phyloP scores from a whole-genome alignment of 139 green algal species.

The Chlorella sp. region DNA sequence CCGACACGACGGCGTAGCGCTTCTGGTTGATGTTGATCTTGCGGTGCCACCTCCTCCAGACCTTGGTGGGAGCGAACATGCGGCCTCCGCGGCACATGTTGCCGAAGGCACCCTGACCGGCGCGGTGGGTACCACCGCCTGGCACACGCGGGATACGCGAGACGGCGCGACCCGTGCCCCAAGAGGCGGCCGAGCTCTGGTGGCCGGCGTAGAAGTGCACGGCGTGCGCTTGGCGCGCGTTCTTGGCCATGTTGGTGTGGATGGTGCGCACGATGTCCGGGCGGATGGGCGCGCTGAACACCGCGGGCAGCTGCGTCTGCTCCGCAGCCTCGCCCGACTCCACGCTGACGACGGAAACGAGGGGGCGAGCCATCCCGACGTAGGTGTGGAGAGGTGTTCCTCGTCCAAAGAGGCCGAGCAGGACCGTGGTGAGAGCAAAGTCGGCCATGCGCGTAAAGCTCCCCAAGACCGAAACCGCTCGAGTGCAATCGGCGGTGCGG shows the following conservation, averaged over 20 bases:
- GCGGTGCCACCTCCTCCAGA: conserved; percentile 95
- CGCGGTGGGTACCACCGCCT: conserved; percentile 79
- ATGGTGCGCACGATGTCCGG: conserved; percentile 87
- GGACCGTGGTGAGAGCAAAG: too few relatives aligned
- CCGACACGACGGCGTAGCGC: conserved; percentile 91
- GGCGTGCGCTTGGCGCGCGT: conserved; percentile 95
- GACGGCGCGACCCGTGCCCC: conserved; percentile 97
- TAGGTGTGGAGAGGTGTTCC: too few relatives aligned
- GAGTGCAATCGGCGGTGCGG: too few relatives aligned
- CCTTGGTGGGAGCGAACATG: conserved; percentile 98
- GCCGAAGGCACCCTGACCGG: conserved; percentile 97
- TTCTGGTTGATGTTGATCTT: conserved; percentile 98
- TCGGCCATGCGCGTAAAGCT: too few relatives aligned
- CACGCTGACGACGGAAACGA: conserved; percentile 79
- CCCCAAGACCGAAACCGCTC: too few relatives aligned
- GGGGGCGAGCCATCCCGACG: conserved; percentile 47
- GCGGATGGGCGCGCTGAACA: conserved; percentile 88
- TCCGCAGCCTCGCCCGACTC: conserved; percentile 55
- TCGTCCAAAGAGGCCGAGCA: not conserved
- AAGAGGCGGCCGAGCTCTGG: conserved; percentile 97
- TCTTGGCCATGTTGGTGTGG: conserved; percentile 96
- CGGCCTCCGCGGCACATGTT: conserved; percentile 99
- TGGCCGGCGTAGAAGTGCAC: conserved; percentile 88
- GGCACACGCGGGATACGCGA: conserved; percentile 99
- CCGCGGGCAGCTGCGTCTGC: conserved; percentile 78